phyloP scores from a whole-genome alignment of 2,329 filamentous ascomycete species.

The Penicillium sp. region DNA sequence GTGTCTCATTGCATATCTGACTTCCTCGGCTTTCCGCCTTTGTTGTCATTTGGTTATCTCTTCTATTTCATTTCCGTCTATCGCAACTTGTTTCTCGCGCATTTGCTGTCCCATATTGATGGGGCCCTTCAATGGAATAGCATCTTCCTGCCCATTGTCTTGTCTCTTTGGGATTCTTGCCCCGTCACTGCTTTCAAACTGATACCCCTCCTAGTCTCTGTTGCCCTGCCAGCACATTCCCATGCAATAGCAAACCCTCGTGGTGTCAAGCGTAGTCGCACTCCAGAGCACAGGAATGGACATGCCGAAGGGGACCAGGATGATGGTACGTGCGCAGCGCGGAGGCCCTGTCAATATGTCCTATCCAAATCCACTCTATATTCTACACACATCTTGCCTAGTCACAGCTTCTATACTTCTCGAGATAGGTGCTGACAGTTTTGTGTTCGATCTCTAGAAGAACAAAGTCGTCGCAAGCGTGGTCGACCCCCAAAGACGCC shows the following conservation, averaged over 20 bases:
- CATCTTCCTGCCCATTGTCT: constrained; percentile 6
- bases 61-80: constrained; percentile 1
- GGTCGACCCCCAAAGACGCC: constrained; percentile 52
- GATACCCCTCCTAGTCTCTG: constrained; percentile 38
- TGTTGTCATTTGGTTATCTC: not conserved
- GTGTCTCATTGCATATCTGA: constrained; percentile 35
- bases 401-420: constrained; percentile 18
- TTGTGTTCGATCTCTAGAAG: constrained; percentile 29
- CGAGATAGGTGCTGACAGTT: constrained; percentile 18
- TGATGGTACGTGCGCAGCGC: constrained; percentile 64
- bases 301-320: constrained; percentile 61
- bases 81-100: constrained; percentile 13
- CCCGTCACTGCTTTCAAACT: constrained; percentile 33
- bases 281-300: constrained; percentile 64
- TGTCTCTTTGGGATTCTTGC: constrained; percentile 16
- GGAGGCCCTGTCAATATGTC: constrained; percentile 5
- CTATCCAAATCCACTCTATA: not conserved
- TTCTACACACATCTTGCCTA: not conserved
- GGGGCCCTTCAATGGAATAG: not conserved
- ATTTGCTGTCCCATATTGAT: not conserved
- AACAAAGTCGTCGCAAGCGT: constrained; percentile 49
- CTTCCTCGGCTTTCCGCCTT: not conserved
- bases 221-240: constrained; percentile 36
- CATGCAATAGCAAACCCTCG: constrained; percentile 58
- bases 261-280: constrained; percentile 76